Conservation (phyloP, 2,329 filamentous ascomycete genomes). For the Cercospora beticola region DNA sequence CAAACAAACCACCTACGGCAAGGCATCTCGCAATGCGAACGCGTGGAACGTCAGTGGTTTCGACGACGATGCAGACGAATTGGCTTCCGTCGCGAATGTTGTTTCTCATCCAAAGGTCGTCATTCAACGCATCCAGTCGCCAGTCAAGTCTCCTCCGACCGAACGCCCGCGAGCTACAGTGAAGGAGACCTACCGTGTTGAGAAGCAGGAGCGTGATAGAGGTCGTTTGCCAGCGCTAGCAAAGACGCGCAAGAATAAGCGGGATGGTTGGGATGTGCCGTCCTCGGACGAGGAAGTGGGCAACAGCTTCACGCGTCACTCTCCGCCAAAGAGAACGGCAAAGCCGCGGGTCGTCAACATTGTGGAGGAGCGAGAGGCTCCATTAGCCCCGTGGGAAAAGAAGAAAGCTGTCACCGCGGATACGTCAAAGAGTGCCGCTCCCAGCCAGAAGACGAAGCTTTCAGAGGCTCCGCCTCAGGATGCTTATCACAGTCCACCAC, state of each 20-base stretch:
- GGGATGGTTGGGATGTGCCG: slow-evolving; percentile 47
- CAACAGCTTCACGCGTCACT: slow-evolving; percentile 19
- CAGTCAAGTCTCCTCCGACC: neutral
- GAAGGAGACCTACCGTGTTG: slow-evolving; percentile 19
- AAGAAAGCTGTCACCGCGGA: slow-evolving; percentile 4
- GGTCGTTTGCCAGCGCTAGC: slow-evolving; percentile 10
- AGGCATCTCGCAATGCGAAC: slow-evolving; percentile 22
- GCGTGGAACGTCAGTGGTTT: slow-evolving; percentile 22
- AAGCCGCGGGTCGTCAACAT: slow-evolving; percentile 21
- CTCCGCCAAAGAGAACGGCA: slow-evolving; percentile 18
- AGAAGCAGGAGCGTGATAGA: slow-evolving; percentile 17
- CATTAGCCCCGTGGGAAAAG: slow-evolving; percentile 34
- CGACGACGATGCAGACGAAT: slow-evolving; percentile 27
- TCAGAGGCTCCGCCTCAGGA: neutral
- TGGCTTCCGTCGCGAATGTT: neutral
- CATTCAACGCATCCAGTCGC: slow-evolving; percentile 1
- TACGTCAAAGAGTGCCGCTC: neutral
- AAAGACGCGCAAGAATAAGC: slow-evolving; percentile 20
- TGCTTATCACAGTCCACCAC: neutral
- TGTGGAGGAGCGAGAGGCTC: slow-evolving; percentile 11
- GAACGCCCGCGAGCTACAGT: slow-evolving; percentile 5
- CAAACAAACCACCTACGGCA: slow-evolving; percentile 31
- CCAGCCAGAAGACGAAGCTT: neutral
- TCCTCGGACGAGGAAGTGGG: slow-evolving; percentile 36
- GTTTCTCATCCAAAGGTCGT: slow-evolving; percentile 1